Conservation (phyloP, 768 basidiomycete species). For the Chalciporus sphaerocephalus region DNA sequence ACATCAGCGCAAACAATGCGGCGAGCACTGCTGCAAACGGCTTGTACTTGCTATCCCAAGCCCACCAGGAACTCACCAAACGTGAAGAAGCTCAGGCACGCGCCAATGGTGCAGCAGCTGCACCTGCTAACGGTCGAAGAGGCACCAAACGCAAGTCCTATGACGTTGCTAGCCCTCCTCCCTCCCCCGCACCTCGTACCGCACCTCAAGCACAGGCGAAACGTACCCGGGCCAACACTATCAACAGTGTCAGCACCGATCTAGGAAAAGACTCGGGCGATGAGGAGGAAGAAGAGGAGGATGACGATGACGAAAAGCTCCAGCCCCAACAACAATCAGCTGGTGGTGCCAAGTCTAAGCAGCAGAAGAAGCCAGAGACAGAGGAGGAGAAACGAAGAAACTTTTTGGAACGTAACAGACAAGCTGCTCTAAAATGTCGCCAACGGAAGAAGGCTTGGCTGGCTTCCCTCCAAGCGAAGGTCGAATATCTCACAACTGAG, state of each 20-base stretch:
- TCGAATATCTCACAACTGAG: slow-evolving; percentile 88
- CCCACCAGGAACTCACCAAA: slow-evolving; percentile 94
- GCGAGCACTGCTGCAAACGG: slow-evolving; percentile 81
- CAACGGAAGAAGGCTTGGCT: slow-evolving; percentile 99
- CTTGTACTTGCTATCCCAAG: slow-evolving; percentile 88
- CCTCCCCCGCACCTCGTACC: slow-evolving; percentile 21
- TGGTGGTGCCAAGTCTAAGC: slow-evolving; percentile 19
- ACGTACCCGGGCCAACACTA: slow-evolving; percentile 37
- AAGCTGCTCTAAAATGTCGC: slow-evolving; percentile 98
- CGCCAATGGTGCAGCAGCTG: slow-evolving; percentile 39
- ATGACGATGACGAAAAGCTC: slow-evolving; percentile 36
- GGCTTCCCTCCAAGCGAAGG: slow-evolving; percentile 84
- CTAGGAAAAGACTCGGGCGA: slow-evolving; percentile 37
- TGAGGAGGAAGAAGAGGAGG: slow-evolving; percentile 37
- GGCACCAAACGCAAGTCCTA: slow-evolving; percentile 69
- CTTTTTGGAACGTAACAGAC: slow-evolving; percentile 94
- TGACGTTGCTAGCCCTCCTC: slow-evolving; percentile 40
- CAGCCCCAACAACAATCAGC: slow-evolving; percentile 11
- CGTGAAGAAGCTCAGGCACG: slow-evolving; percentile 82
- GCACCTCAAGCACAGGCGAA: slow-evolving; percentile 28
- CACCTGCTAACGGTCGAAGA: slow-evolving; percentile 37
- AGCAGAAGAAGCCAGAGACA: slow-evolving; percentile 80
- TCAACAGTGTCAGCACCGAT: slow-evolving; percentile 27
- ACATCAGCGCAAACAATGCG: slow-evolving; percentile 49
- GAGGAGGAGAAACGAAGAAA: slow-evolving; percentile 98